Percentiles rank a stretch among this genome's conserved stretches.
Conservation (phyloP, 2,329 filamentous ascomycete genomes). For the Claviceps arundinis region DNA sequence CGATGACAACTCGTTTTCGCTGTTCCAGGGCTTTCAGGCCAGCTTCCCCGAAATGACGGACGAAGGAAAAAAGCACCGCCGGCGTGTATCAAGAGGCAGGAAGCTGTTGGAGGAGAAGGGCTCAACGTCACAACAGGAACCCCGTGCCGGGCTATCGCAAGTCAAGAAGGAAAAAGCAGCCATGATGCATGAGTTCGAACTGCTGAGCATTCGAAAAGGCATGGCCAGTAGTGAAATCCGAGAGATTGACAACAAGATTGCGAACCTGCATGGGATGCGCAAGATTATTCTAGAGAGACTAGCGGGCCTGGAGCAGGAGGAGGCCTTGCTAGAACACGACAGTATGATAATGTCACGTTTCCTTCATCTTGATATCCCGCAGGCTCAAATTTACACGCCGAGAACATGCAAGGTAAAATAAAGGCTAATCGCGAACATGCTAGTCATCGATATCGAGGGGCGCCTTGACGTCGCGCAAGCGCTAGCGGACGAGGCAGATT, state of each 20-base stretch:
- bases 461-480: conserved; percentile 49
- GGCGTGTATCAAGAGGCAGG: conserved; percentile 59
- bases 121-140: conserved; percentile 34
- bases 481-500: conserved; percentile 44
- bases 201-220: conserved; percentile 86
- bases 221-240: conserved; percentile 95
- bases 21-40: conserved; percentile 95
- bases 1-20: conserved; percentile 70
- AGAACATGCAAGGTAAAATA: too few species aligned
- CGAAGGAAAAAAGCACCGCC: conserved; percentile 55
- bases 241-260: conserved; percentile 94
- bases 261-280: conserved; percentile 85
- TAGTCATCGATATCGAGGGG: conserved; percentile 50
- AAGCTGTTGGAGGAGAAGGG: conserved; percentile 53
- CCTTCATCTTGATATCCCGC: not conserved
- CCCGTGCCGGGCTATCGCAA: conserved; percentile 54
- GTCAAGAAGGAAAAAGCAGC: conserved; percentile 69
- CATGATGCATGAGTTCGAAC: conserved; percentile 75
- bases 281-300: conserved; percentile 81
- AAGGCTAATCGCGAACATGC: not conserved
- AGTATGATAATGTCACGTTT: conserved; percentile 35
- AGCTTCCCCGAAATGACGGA: conserved; percentile 63
- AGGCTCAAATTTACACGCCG: not conserved
- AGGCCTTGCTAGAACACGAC: conserved; percentile 80
- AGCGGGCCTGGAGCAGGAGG: conserved; percentile 78